Conservation (phyloP, 2,329 filamentous ascomycete genomes). For the Coniochaeta sp. region DNA sequence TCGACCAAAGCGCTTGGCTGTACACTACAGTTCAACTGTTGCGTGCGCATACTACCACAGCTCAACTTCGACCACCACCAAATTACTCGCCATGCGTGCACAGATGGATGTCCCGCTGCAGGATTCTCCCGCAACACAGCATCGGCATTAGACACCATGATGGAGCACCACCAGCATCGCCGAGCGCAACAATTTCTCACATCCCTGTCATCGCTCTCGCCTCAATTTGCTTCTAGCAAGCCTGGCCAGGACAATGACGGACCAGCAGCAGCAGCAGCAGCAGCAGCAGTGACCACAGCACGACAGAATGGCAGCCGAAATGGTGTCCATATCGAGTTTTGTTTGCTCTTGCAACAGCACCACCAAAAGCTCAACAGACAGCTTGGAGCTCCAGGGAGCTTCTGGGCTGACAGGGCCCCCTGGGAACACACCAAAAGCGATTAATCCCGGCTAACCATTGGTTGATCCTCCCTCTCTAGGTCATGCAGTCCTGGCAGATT, state of each 20-base stretch:
- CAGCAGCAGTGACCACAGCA: background rate
- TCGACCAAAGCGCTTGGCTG: slow-evolving; percentile 11
- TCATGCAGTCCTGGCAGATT: slow-evolving; percentile 57
- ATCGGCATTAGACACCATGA: background rate
- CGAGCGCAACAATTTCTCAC: background rate
- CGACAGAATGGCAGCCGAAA: background rate
- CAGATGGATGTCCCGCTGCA: background rate
- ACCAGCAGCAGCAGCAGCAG: background rate
- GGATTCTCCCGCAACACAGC: background rate
- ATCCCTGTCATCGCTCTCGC: background rate
- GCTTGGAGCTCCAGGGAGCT: background rate
- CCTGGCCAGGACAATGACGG: background rate
- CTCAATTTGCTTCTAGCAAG: background rate
- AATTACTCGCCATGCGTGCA: background rate
- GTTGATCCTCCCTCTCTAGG: slow-evolving; percentile 25
- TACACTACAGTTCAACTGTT: slow-evolving; percentile 6
- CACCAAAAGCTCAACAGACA: background rate
- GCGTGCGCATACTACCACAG: background rate
- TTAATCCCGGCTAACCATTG: background rate
- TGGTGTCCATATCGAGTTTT: background rate
- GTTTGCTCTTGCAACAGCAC: background rate
- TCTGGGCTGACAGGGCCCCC: background rate
- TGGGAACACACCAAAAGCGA: background rate
- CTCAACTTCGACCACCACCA: background rate
- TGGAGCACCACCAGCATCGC: background rate